These are phyloP conservation scores for Zoysia japonica DNA, from an alignment of 176 grass and related monocot genomes.

Conservation along the genomic window DNA sequence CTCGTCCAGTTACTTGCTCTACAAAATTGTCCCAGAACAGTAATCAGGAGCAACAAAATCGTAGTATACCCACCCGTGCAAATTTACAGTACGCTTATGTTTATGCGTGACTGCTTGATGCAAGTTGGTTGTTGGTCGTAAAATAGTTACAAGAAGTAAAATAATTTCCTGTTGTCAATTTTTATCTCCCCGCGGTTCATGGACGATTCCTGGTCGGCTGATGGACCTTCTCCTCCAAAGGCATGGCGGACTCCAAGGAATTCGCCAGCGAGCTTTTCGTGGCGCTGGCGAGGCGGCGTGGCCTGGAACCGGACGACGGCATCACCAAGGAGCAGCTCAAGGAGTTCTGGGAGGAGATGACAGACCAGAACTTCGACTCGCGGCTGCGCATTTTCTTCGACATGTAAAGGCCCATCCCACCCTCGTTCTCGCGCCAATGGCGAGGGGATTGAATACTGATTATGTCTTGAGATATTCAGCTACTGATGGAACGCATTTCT, in stretches of 20 bases:
- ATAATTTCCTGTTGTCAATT: not conserved
- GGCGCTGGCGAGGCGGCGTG: conserved; percentile 65
- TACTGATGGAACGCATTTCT: conserved; percentile 18
- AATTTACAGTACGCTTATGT: not conserved
- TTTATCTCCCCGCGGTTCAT: not conserved
- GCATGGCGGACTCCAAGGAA: conserved; percentile 94
- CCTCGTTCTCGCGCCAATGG: not conserved
- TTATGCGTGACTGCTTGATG: not conserved
- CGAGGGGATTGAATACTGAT: not conserved
- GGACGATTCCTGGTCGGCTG: not conserved
- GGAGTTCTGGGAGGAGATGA: conserved; percentile 98
- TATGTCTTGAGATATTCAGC: not conserved
- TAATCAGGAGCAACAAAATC: conserved; percentile 2
- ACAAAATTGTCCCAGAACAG: conserved; percentile 2
- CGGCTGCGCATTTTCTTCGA: conserved; percentile 93
- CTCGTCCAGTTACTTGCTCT: not conserved
- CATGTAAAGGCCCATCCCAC: conserved; percentile 55
- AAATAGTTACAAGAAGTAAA: not conserved
- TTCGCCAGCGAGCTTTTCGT: conserved; percentile 83
- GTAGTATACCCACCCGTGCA: not conserved
- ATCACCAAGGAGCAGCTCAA: conserved; percentile 75
- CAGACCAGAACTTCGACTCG: conserved; percentile 93
- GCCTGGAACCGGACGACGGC: conserved; percentile 56
- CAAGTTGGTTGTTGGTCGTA: not conserved
- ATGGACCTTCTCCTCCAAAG: conserved; percentile 31